phyloP scores from a whole-genome alignment of 495 filamentous ascomycete genomes.

The Wilcoxina mikolae region DNA sequence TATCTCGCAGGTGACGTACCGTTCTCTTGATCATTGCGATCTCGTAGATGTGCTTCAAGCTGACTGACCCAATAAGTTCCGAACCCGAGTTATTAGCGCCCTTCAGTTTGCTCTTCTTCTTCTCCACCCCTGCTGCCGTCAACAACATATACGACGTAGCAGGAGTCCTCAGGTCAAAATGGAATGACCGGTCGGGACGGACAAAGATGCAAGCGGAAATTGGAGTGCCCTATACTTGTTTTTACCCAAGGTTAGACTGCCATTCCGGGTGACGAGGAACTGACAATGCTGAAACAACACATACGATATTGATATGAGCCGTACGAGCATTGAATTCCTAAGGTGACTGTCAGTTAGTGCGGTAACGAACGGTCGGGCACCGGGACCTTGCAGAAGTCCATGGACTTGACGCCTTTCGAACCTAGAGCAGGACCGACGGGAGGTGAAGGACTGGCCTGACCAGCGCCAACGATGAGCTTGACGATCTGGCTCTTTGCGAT shows the following conservation, averaged over 20 bases:
- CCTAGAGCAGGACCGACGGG: conserved; percentile 93
- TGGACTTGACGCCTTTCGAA: conserved; percentile 96
- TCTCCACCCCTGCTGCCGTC: conserved; percentile 62
- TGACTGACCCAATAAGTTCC: conserved; percentile 64
- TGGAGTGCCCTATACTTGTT: conserved; percentile 47
- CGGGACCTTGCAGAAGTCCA: conserved; percentile 96
- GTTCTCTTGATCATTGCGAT: conserved; percentile 89
- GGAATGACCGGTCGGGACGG: conserved; percentile 82
- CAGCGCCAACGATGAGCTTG: conserved; percentile 94
- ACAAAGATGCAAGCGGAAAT: conserved; percentile 84
- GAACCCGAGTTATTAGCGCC: conserved; percentile 60
- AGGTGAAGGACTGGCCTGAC: conserved; percentile 92
- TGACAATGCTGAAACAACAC: not conserved
- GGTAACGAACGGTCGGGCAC: not conserved
- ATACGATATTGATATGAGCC: conserved; percentile 51
- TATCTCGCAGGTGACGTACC: conserved; percentile 9
- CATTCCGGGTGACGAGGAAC: not conserved
- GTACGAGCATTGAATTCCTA: conserved; percentile 98
- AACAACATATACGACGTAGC: conserved; percentile 78
- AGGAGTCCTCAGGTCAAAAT: conserved; percentile 85
- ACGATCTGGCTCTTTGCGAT: conserved; percentile 70
- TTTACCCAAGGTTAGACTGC: not conserved
- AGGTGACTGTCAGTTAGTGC: not conserved
- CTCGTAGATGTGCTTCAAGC: conserved; percentile 93
- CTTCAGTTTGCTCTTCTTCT: conserved; percentile 60